Conservation (phyloP, 164 flowering plant species). For the Aristolochia californica region DNA sequence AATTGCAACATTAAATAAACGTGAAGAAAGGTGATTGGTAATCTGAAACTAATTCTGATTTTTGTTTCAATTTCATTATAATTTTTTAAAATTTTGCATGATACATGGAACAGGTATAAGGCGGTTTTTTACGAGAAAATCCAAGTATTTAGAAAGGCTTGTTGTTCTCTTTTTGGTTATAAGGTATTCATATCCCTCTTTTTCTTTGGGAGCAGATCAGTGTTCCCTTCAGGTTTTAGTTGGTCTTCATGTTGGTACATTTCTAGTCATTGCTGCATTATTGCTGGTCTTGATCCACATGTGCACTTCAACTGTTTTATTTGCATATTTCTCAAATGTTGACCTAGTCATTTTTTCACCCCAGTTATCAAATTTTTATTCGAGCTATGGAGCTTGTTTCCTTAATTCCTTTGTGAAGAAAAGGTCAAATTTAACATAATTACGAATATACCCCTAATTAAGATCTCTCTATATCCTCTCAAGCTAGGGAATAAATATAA, state of each 20-base stretch:
- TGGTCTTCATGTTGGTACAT: not conserved
- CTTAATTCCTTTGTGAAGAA: too few species aligned
- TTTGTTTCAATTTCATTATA: not conserved
- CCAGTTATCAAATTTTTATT: too few species aligned
- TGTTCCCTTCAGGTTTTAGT: not conserved
- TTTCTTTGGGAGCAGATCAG: not conserved
- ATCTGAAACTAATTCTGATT: not conserved
- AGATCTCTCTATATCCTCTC: too few species aligned
- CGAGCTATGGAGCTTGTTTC: too few species aligned
- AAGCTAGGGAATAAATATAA: too few species aligned
- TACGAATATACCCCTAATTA: too few species aligned
- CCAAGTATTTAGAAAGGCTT: constrained; percentile 95
- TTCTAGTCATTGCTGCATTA: too few species aligned
- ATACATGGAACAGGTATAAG: constrained; percentile 63
- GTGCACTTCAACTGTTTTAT: too few species aligned
- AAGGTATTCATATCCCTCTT: constrained; percentile 39
- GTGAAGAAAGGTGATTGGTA: constrained; percentile 78
- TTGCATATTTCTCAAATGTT: too few species aligned
- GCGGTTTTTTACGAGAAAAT: constrained; percentile 93
- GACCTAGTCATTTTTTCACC: too few species aligned
- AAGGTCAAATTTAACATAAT: too few species aligned
- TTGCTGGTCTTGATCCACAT: too few species aligned
- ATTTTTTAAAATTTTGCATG: not conserved
- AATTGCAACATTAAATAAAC: constrained; percentile 90
- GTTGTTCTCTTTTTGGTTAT: constrained; percentile 96